Base-by-base conservation (phyloP, 768 basidiomycete genomes). In the Collybiopsis luxurians region DNA sequence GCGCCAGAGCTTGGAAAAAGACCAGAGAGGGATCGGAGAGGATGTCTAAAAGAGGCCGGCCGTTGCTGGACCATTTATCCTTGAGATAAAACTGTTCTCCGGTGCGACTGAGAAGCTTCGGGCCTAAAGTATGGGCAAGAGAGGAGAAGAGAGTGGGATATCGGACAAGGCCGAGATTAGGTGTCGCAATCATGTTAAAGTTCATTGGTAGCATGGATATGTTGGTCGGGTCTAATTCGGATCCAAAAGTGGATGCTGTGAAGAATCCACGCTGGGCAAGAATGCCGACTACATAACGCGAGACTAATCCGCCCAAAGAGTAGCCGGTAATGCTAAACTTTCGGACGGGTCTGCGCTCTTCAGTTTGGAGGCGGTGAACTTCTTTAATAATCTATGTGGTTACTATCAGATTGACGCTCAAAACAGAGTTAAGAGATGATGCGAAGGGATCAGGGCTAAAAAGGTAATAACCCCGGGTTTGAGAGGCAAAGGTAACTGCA, bases 291-390 rank as follows among this genome's bases (percentile, higher is more conserved):
- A 87, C 77, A 68, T 92, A 94, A 19, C 93, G 85, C 13, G 89
- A 82, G 10, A 95, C 74, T 2, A 95, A 76, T 1, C 94, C 94
- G 2, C 94, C 94, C 7, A 95, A 76, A 60, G 76, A 78, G 68
- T 95, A 95, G 1, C 93, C 93, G 2, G 82, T 83, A 3, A 88
- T 74, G 12, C 89, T 91, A 64, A 94, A 86, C 39, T 80, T 80
- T 55, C 79, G 79, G 2, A 95, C 89, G 15, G 68, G 78, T 60
- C 75, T 78, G 4, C 81, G 26, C 23, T 34, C 85, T 13, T 80
- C 74, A 15, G 68, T 59, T 61, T 82, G 74, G 13, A 92, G 71
- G 42, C 76, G 73, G 46, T 77, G 67, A 5, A 89, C 73, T 39
- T 51, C 50, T 19, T 4, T 17, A 4, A 51, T 13, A 19, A 51